These are phyloP conservation scores for Xylariales sp. DNA, from an alignment of 2,329 filamentous ascomycete genomes.

Conservation along the genomic window DNA sequence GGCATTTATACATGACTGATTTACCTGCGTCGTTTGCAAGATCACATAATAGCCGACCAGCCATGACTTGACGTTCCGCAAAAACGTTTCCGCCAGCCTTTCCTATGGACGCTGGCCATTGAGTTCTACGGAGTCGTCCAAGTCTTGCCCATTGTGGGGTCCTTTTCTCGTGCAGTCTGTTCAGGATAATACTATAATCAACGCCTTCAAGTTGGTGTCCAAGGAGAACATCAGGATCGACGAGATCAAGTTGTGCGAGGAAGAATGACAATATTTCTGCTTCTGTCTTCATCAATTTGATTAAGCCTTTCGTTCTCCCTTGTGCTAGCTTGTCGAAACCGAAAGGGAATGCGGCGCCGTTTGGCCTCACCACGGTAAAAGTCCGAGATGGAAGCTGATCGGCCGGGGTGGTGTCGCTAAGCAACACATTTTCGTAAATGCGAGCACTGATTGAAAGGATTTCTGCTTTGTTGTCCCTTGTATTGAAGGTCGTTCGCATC, in stretches of 20 bases:
- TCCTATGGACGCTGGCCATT: conserved; percentile 89
- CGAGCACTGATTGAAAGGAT: conserved; percentile 91
- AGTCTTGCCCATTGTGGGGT: conserved; percentile 95
- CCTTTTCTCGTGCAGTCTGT: conserved; percentile 87
- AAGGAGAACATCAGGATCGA: conserved; percentile 92
- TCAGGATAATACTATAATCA: conserved; percentile 91
- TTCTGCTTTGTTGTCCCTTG: conserved; percentile 95
- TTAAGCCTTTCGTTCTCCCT: conserved; percentile 77
- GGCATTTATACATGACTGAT: conserved; percentile 95
- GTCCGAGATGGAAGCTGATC: conserved; percentile 90
- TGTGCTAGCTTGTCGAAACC: conserved; percentile 85
- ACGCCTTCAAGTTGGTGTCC: conserved; percentile 98
- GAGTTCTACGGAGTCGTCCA: conserved; percentile 81
- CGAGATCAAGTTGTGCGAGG: conserved; percentile 85
- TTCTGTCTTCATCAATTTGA: conserved; percentile 86
- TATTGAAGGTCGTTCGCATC: conserved; percentile 87
- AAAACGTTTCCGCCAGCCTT: conserved; percentile 92
- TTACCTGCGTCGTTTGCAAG: conserved; percentile 96
- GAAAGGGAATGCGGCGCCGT: conserved; percentile 79
- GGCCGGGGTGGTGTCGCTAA: conserved; percentile 87
- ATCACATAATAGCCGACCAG: conserved; percentile 91
- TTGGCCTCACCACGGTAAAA: conserved; percentile 90
- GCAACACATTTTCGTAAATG: conserved; percentile 89
- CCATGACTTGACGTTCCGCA: conserved; percentile 87
- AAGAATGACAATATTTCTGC: conserved; percentile 88